Percentiles rank a stretch among this genome's conserved stretches.
Evolutionary conservation across 1,284 basidiomycete genomes (phyloP).

Genomic region (Schizopora paradoxa): DNA sequence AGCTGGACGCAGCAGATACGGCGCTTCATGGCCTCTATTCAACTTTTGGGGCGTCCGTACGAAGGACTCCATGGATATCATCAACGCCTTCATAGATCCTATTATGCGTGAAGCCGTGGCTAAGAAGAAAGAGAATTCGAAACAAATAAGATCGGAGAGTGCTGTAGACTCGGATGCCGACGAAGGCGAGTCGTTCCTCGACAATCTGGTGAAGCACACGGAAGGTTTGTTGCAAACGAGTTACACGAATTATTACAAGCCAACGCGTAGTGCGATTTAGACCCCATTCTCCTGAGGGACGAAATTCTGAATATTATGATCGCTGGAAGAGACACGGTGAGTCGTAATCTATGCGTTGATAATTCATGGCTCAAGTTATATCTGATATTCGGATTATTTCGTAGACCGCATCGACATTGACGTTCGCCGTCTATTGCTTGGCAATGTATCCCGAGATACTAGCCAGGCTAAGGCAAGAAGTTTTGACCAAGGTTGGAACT

Average conservation of each 20-base stretch:
- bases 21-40: conserved; percentile 42
- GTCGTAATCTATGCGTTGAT: conserved; percentile 3
- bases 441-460: conserved; percentile 33
- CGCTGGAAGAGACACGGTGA: conserved; percentile 32
- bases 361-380: neutral
- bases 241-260: neutral
- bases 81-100: conserved; percentile 47
- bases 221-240: too few species aligned
- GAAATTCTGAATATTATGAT: conserved; percentile 34
- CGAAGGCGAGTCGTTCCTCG: conserved; percentile 43
- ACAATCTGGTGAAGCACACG: conserved; percentile 45
- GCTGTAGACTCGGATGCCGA: conserved; percentile 22
- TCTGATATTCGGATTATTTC: neutral
- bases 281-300: conserved; percentile 24
- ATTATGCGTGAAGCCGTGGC: conserved; percentile 42
- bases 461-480: conserved; percentile 32
- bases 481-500: conserved; percentile 30
- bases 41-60: conserved; percentile 46
- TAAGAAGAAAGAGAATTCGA: conserved; percentile 23
- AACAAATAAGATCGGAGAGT: neutral
- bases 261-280: neutral
- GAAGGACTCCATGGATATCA: conserved; percentile 38
- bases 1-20: conserved; percentile 33
- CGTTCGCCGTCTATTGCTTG: conserved; percentile 35
- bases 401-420: conserved; percentile 34